Percentiles rank a stretch among this genome's conserved stretches.
phyloP scores from a whole-genome alignment of 805 yeast species.

The Lipomyces orientalis region DNA sequence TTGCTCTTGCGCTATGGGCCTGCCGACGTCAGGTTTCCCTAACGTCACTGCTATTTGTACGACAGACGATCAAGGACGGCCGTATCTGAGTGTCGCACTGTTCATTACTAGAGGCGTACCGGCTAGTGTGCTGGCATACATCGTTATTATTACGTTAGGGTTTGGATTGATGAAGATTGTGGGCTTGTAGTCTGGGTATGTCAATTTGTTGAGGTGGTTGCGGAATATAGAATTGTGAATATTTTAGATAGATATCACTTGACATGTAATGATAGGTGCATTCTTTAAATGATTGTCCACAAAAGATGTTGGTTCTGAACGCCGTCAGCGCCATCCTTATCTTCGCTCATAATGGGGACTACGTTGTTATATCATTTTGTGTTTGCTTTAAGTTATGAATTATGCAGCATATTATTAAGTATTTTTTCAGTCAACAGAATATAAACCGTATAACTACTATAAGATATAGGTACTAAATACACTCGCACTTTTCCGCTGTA shows the following conservation, averaged over 20 bases:
- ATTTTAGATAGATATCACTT: not conserved
- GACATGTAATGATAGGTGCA: not conserved
- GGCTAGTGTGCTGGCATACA: conserved; percentile 74
- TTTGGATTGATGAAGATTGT: conserved; percentile 69
- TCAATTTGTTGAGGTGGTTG: not conserved
- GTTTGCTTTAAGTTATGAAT: not conserved
- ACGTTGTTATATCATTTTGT: not conserved
- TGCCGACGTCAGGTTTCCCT: conserved; percentile 97
- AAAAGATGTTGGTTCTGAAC: not conserved
- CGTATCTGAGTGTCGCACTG: conserved; percentile 82
- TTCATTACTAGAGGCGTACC: conserved; percentile 93
- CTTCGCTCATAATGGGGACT: no score
- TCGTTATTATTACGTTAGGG: conserved; percentile 78
- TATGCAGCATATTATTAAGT: not conserved
- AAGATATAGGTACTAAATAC: not conserved
- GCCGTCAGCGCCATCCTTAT: not conserved
- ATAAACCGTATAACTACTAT: not conserved
- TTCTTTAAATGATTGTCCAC: conserved; percentile 6
- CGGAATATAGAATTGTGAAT: not conserved
- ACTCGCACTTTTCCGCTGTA: not conserved
- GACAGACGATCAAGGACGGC: conserved; percentile 89
- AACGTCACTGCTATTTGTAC: conserved; percentile 96
- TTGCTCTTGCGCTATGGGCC: conserved; percentile 96
- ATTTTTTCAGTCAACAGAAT: not conserved
- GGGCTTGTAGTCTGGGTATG: conserved; percentile 50